Base-by-base conservation (phyloP, 164 flowering plant species). In the Kingdonia uniflora region DNA sequence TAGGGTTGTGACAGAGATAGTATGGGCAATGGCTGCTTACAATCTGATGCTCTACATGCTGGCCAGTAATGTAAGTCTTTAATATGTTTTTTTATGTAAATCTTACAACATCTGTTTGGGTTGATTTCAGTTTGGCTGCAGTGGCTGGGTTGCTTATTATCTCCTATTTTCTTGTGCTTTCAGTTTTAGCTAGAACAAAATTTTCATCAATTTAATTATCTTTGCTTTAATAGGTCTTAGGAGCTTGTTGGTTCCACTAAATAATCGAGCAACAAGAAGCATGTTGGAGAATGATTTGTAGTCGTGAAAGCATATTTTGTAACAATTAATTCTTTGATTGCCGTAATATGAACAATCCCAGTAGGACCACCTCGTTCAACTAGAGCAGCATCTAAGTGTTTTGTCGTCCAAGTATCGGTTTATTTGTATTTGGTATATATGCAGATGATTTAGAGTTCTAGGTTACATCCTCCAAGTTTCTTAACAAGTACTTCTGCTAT, bases 401-500 rank as follows among this genome's bases (percentile, higher is more conserved):
- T 6, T 83, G 88, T 56, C 50, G 50, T 38, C 80, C 82, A 11
- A 63, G n/a, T n/a, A n/a, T n/a, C n/a, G n/a, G n/a, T n/a, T n/a
- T n/a, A n/a, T n/a, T n/a, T n/a, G n/a, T n/a, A n/a, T n/a, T n/a
- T n/a, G n/a, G n/a, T n/a, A n/a, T n/a, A n/a, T n/a, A n/a, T n/a
- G n/a, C n/a, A n/a, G n/a, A n/a, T n/a, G n/a, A n/a, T n/a, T n/a
- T n/a, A n/a, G n/a, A n/a, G n/a, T n/a, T n/a, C n/a, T n/a, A n/a
- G n/a, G n/a, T n/a, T n/a, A n/a, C n/a, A n/a, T n/a, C n/a, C 14
- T 2, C 79, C 0, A 40, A 14, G 2, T 84, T 86, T 67, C 38
- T 79, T 58, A 59, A 49, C 47, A 86, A 80, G 65, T 85, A 78
- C 69, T 77, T 68, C 62, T 89, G 76, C 63, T 80, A 85, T 55